Evolutionary conservation across 2,329 filamentous ascomycete species (phyloP), one percentile per base, ranked within the genome.

Genomic region (Colletotrichum kahawae): DNA sequence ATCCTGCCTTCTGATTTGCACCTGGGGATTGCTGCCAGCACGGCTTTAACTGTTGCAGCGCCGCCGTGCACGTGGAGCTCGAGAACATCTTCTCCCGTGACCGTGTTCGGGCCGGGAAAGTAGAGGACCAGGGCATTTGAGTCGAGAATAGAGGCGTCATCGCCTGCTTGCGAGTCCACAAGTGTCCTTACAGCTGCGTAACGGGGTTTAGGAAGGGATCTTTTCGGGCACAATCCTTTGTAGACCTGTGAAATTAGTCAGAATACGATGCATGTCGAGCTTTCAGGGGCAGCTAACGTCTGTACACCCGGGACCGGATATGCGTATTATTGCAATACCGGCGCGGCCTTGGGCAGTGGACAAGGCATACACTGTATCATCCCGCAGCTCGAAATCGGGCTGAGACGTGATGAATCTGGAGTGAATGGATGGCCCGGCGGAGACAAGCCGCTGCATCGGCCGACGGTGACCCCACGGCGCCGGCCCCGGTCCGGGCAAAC

Each of bases 61-160:
- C 97, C 96, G 33, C 97, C 97, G 81, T 99, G 97, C n/a, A 98
- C 90, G 80, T 99, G 97, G 7, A 99, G 85, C 82, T 99, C 97
- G 3, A 99, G 89, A 1, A 98, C 89, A 81, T 98, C 95, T 82
- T 98, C 96, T 34, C 97, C 97, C 0, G 97, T 99, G 10, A 95
- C 95, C 0, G 95, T 98, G 64, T 91, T 90, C 0, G 96, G 96
- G 0, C 87, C 89, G 0, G 95, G 94, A 78, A 98, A 98, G 84
- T 94, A 95, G 33, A 98, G 89, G 3, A 98, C 88, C 14, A 98
- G 84, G 1, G 97, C 94, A 66, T 92, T 91, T 0, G 95, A 91
- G 81, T 99, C 97, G 36, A 92, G 84, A 57, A 98, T 90, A 86
- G 93, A 83, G 21, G 80, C 71, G 14, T 67, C 75, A 48, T 76